Evolutionary conservation across 192 early-diverging fungal species (phyloP), one percentile per base, ranked within the genome.

Genomic region (Geosiphon pyriformis): DNA sequence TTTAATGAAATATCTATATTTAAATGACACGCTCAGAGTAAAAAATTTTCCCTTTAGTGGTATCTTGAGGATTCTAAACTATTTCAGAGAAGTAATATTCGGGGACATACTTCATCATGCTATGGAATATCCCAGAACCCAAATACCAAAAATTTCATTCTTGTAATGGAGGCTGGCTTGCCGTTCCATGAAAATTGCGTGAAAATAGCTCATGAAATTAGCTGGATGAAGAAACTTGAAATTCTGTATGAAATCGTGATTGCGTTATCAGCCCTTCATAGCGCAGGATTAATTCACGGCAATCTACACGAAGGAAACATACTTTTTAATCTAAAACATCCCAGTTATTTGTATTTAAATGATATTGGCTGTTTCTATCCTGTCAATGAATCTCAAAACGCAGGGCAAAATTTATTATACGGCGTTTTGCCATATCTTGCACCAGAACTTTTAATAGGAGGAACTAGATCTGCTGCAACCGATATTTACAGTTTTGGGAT

Each of bases 61-160:
- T n/a, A n/a, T n/a, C n/a, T n/a, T n/a, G n/a, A n/a, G n/a, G n/a
- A n/a, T n/a, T n/a, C n/a, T n/a, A n/a, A n/a, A n/a, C n/a, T n/a
- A n/a, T n/a, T n/a, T n/a, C n/a, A n/a, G n/a, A n/a, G n/a, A n/a
- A n/a, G n/a, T n/a, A n/a, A n/a, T n/a, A n/a, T n/a, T n/a, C n/a
- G n/a, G n/a, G n/a, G n/a, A n/a, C n/a, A n/a, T n/a, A n/a, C n/a
- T n/a, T n/a, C n/a, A n/a, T n/a, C n/a, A n/a, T n/a, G n/a, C n/a
- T 51, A 63, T 63, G 61, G 61, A 50, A 32, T 50, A 11, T 50
- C 61, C 17, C 61, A 63, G 31, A 48, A 63, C 20, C 48, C 61
- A 1, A 50, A 50, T 50, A 63, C 47, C 1, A 51, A 51, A 63
- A 48, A 63, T 50, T 63, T 50, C 31, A 50, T 63, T 37, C 27